Evolutionary conservation across 495 filamentous ascomycete genomes (phyloP).

Genomic region (Parathielavia hyrcaniae): DNA sequence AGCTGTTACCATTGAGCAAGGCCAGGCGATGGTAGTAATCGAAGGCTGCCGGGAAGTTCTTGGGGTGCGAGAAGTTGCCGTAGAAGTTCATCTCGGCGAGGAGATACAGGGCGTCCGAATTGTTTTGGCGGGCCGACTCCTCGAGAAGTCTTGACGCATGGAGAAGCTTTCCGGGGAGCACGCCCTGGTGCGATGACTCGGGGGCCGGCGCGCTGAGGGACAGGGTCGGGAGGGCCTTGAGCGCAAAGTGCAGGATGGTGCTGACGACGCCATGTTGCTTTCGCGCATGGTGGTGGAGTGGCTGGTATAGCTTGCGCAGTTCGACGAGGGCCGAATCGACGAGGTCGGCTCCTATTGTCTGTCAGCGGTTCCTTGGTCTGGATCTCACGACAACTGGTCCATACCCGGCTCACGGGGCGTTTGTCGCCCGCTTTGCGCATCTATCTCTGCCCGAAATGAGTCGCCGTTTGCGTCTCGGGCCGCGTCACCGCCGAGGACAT

Average conservation of each 20-base stretch:
- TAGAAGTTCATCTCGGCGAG: conserved; percentile 95
- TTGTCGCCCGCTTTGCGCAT: conserved; percentile 18
- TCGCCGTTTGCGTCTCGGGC: conserved; percentile 24
- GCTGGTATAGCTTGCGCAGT: conserved; percentile 39
- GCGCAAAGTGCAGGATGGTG: conserved; percentile 32
- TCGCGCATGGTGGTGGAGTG: conserved; percentile 31
- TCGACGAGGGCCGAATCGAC: conserved; percentile 41
- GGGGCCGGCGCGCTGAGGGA: conserved; percentile 37
- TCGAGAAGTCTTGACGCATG: conserved; percentile 69
- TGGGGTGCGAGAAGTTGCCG: conserved; percentile 85
- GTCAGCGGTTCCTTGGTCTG: conserved; percentile 12
- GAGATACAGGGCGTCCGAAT: conserved; percentile 83
- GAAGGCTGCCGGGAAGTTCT: conserved; percentile 77
- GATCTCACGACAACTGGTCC: background rate
- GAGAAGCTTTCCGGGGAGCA: conserved; percentile 38
- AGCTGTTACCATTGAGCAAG: conserved; percentile 71
- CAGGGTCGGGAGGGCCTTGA: conserved; percentile 41
- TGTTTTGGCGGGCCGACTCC: conserved; percentile 64
- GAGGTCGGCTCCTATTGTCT: conserved; percentile 37
- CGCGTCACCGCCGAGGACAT: conserved; percentile 30
- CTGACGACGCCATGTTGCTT: conserved; percentile 38
- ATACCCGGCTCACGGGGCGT: conserved; percentile 27
- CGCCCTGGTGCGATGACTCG: conserved; percentile 24
- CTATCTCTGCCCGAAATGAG: conserved; percentile 28
- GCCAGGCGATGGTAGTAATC: conserved; percentile 74